A percentile compares a stretch with the other conserved stretches of the same genome.
These are phyloP conservation scores for Nothophytophthora sp. DNA, from an alignment of 352 stramenopile species.

Conservation along the genomic window DNA sequence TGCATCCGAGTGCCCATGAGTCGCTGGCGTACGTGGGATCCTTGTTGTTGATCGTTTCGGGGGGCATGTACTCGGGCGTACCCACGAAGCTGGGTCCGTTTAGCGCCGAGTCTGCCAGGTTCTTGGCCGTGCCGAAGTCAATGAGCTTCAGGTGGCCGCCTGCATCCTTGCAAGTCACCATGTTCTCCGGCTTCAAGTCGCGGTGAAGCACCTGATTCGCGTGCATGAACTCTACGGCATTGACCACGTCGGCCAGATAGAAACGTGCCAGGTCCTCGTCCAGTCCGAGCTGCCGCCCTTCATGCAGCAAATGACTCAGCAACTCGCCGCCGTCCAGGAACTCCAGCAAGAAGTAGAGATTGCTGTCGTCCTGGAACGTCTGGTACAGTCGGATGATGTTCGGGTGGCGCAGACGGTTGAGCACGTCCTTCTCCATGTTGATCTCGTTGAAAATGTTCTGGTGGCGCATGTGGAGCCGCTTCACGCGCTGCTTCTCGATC, in stretches of 20 bases:
- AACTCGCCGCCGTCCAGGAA: slow-evolving; percentile 92
- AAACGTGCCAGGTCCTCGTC: slow-evolving; percentile 83
- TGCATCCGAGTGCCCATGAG: slow-evolving; percentile 80
- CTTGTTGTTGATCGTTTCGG: slow-evolving; percentile 87
- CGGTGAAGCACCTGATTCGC: slow-evolving; percentile 92
- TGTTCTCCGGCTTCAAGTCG: slow-evolving; percentile 96
- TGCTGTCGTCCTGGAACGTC: slow-evolving; percentile 95
- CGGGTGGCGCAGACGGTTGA: slow-evolving; percentile 87
- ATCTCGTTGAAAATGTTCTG: slow-evolving; percentile 99
- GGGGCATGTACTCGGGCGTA: slow-evolving; percentile 88
- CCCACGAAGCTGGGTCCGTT: slow-evolving; percentile 90
- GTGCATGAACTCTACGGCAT: slow-evolving; percentile 95
- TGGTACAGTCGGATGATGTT: slow-evolving; percentile 96
- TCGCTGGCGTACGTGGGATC: slow-evolving; percentile 58
- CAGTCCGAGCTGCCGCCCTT: slow-evolving; percentile 72
- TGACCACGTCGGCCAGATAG: slow-evolving; percentile 88
- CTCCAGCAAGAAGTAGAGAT: slow-evolving; percentile 97
- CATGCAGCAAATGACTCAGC: slow-evolving; percentile 88
- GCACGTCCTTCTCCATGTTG: slow-evolving; percentile 96
- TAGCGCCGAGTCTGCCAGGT: slow-evolving; percentile 50
- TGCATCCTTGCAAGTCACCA: slow-evolving; percentile 74
- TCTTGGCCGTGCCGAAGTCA: slow-evolving; percentile 87
- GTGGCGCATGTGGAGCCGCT: slow-evolving; percentile 90
- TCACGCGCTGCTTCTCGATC: slow-evolving; percentile 91
- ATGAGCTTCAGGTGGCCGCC: slow-evolving; percentile 76